phyloP scores from a whole-genome alignment of 2,329 filamentous ascomycete genomes.

The Coniochaeta ligniaria region DNA sequence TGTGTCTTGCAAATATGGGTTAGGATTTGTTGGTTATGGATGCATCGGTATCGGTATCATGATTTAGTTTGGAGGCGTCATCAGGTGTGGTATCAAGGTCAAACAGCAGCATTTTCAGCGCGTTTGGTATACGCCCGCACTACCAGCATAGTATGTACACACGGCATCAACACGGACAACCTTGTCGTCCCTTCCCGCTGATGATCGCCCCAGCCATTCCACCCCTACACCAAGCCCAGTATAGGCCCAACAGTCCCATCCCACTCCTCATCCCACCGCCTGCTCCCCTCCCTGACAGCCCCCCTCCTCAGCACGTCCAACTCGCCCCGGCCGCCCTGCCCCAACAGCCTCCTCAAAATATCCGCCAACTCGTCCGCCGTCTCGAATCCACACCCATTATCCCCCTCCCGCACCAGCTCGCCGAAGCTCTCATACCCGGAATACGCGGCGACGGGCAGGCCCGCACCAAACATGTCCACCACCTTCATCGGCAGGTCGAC shows the following conservation, averaged over 20 bases:
- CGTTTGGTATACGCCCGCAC: not conserved
- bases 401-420: slow-evolving; percentile 81
- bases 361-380: slow-evolving; percentile 58
- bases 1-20: no score
- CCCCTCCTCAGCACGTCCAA: slow-evolving; percentile 58
- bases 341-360: slow-evolving; percentile 59
- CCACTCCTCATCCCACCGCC: slow-evolving; percentile 93
- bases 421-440: slow-evolving; percentile 78
- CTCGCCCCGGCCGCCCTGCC: slow-evolving; percentile 38
- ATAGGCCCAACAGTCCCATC: slow-evolving; percentile 70
- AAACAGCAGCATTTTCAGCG: not conserved
- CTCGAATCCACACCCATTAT: slow-evolving; percentile 81
- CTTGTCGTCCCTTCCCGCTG: not conserved
- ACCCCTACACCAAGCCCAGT: slow-evolving; percentile 40
- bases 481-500: slow-evolving; percentile 99
- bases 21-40: not conserved
- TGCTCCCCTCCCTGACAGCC: slow-evolving; percentile 64
- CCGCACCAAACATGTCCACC: slow-evolving; percentile 96
- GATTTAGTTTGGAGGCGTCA: not conserved
- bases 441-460: slow-evolving; percentile 85
- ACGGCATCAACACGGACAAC: not conserved
- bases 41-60: not conserved
- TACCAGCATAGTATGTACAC: not conserved
- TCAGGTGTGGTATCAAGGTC: not conserved
- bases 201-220: not conserved